Evolutionary conservation across 306 rosid genomes (phyloP), one percentile per base, ranked within the genome.

Genomic region (Trifolium pratense): DNA sequence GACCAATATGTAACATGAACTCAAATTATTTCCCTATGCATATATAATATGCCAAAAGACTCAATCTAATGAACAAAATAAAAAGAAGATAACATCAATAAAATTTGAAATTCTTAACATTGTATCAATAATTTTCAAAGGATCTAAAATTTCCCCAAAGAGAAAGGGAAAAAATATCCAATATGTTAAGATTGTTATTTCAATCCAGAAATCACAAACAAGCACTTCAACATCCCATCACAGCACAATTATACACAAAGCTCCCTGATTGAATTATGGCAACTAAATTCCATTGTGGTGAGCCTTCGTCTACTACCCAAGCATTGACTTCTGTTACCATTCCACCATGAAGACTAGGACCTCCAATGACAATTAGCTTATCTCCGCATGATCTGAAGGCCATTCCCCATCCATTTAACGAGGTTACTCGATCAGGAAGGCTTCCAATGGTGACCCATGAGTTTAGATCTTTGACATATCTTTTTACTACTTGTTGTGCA

Each of bases 331-430:
- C 91, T 57, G 63, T 57, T 39, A 84, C 73, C 16, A 40, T 13
- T 74, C 52, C 82, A 0, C 74, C 72, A 11, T 34, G 2, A 74
- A 26, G 59, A 52, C 20, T 78, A 15, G 80, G 83, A 21, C 92
- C 96, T 37, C 92, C 91, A 15, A 91, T 77, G 16, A 91, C 89
- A 40, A 89, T 68, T 12, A 91, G 59, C 52, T 45, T 65, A 45
- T 91, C 86, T 74, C 96, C 90, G 58, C 96, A 91, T 18, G 92
- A 91, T 60, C 89, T 71, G 48, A 91, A 91, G 36, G 89, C 96
- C 37, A 89, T 17, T 34, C 97, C 97, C 97, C 96, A 91, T 2
- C 96, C 91, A 60, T 83, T 78, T 80, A 80, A 42, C 0, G 91
- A 86, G 39, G 26, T 56, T 39, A 76, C 74, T 59, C 73, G 46